phyloP scores from a whole-genome alignment of 2,329 filamentous ascomycete genomes.

The Cladosporium sp. region DNA sequence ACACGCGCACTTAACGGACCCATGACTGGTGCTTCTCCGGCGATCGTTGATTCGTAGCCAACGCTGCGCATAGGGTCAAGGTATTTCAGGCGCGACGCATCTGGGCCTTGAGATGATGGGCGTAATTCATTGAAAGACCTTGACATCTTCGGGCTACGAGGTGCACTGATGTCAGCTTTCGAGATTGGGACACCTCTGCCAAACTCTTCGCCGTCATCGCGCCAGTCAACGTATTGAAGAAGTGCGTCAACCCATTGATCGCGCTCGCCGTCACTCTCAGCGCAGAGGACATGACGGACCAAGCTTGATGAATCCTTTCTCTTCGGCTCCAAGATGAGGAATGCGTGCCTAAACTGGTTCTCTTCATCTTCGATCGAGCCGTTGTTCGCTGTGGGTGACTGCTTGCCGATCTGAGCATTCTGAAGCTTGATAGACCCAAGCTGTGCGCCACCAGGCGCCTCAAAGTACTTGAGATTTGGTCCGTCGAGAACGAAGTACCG shows the following conservation, averaged over 20 bases:
- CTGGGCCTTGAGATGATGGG: conserved; percentile 25
- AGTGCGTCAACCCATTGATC: conserved; percentile 92
- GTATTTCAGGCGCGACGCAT: conserved; percentile 18
- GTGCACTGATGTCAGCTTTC: conserved; percentile 29
- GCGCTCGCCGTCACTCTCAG: conserved; percentile 88
- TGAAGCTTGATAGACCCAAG: conserved; percentile 90
- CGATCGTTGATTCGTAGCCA: conserved; percentile 58
- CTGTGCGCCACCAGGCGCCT: conserved; percentile 85
- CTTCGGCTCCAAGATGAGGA: conserved; percentile 92
- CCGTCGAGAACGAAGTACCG: conserved; percentile 70
- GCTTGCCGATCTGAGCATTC: conserved; percentile 90
- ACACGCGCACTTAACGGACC: conserved; percentile 32
- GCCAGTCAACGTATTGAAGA: conserved; percentile 82
- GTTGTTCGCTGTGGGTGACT: conserved; percentile 64
- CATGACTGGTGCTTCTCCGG: conserved; percentile 59
- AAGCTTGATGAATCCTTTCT: conserved; percentile 87
- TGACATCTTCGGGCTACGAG: conserved; percentile 35
- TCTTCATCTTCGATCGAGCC: conserved; percentile 75
- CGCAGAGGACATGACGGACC: conserved; percentile 91
- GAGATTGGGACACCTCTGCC: conserved; percentile 19
- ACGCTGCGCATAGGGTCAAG: conserved; percentile 38
- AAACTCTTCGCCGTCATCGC: conserved; percentile 56
- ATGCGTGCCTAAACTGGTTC: conserved; percentile 94
- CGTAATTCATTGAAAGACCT: conserved; percentile 41
- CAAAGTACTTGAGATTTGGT: conserved; percentile 81